These are phyloP conservation scores for Cucurbita argyrosperma DNA, from an alignment of 306 rosid genomes.

Conservation along the genomic window DNA sequence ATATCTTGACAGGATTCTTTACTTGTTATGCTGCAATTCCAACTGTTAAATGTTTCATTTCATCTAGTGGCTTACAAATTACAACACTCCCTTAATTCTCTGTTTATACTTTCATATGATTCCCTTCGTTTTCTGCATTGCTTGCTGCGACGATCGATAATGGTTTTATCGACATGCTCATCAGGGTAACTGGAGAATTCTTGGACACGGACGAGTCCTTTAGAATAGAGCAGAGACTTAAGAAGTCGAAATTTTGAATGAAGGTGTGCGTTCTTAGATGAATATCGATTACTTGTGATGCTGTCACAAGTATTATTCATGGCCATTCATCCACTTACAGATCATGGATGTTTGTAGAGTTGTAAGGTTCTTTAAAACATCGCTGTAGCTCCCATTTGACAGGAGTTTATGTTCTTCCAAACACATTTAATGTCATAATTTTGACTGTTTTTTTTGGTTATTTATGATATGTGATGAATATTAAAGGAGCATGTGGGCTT, in stretches of 20 bases:
- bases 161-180: slow-evolving; percentile 4
- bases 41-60: background rate
- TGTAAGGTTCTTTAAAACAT: too few species aligned
- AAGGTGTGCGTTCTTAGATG: background rate
- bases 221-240: background rate
- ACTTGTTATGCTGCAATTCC: background rate
- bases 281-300: background rate
- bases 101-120: background rate
- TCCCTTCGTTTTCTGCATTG: background rate
- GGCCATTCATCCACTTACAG: background rate
- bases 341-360: too few species aligned
- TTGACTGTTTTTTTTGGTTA: too few species aligned
- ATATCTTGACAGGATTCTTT: background rate
- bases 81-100: background rate
- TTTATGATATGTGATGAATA: background rate
- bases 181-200: slow-evolving; percentile 75
- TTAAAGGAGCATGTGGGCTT: background rate
- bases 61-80: background rate
- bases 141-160: background rate
- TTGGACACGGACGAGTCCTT: background rate
- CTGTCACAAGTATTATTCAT: background rate
- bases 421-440: too few species aligned
- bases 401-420: too few species aligned
- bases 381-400: too few species aligned
- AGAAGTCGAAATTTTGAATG: background rate